Conservation (phyloP, 1,284 basidiomycete genomes). For the Dichomitus squalens region DNA sequence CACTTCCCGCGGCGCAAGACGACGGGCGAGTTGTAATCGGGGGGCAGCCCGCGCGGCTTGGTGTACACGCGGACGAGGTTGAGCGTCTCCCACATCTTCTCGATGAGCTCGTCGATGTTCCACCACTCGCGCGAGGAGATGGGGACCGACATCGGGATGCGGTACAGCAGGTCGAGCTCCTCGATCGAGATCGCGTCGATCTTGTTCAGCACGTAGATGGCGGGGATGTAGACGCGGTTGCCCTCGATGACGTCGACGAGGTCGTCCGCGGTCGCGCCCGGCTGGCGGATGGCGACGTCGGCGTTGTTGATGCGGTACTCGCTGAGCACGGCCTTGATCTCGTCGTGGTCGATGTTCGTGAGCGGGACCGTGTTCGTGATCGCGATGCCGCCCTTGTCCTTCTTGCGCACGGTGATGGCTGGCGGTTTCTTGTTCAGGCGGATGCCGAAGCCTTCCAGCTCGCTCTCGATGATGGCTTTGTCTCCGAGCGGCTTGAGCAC, state of each 20-base stretch:
- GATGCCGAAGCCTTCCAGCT: slow-evolving; percentile 97
- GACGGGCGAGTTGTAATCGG: slow-evolving; percentile 85
- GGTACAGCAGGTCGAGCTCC: slow-evolving; percentile 94
- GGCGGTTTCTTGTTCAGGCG: slow-evolving; percentile 96
- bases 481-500: slow-evolving; percentile 97
- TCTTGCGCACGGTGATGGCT: slow-evolving; percentile 85
- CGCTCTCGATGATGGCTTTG: slow-evolving; percentile 88
- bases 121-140: slow-evolving; percentile 94
- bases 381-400: slow-evolving; percentile 93
- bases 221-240: slow-evolving; percentile 93
- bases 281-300: slow-evolving; percentile 94
- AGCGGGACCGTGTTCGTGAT: slow-evolving; percentile 96
- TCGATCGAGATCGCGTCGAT: slow-evolving; percentile 99
- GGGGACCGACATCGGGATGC: slow-evolving; percentile 95
- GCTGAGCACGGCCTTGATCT: slow-evolving; percentile 94
- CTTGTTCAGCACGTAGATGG: slow-evolving; percentile 88
- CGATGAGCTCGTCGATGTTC: slow-evolving; percentile 94
- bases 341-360: slow-evolving; percentile 95
- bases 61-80: slow-evolving; percentile 94
- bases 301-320: slow-evolving; percentile 92
- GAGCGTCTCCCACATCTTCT: slow-evolving; percentile 89
- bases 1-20: slow-evolving; percentile 79
- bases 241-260: slow-evolving; percentile 97
- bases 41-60: slow-evolving; percentile 88
- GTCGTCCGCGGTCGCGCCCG: slow-evolving; percentile 94